Conservation (phyloP, 2,329 filamentous ascomycete species). For the Aspergillus ustus region DNA sequence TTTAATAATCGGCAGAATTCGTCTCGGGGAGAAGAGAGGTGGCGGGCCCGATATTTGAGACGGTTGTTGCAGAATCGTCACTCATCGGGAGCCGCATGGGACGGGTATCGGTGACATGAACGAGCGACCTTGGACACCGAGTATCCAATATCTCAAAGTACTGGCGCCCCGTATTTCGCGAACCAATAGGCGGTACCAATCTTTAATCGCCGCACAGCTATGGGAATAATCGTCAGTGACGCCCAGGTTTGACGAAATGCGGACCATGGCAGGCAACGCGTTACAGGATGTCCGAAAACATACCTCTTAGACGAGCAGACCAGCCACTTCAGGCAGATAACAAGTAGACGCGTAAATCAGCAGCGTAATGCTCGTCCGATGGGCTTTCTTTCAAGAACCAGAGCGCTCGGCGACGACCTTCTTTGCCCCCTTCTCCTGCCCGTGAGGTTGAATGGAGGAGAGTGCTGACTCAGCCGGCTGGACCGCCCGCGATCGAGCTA, state of each 20-base stretch:
- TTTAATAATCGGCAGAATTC: constrained; percentile 3
- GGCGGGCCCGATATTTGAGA: constrained; percentile 30
- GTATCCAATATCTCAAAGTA: constrained; percentile 14
- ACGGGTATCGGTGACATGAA: constrained; percentile 32
- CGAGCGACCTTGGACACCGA: constrained; percentile 21
- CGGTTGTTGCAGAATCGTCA: constrained; percentile 33
- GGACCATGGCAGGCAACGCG: constrained; percentile 34
- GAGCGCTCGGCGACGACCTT: constrained; percentile 36
- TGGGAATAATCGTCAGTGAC: constrained; percentile 21
- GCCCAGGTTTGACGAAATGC: constrained; percentile 23
- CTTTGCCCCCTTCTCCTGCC: constrained; percentile 37
- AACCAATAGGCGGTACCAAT: neutral
- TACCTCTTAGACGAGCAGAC: constrained; percentile 21
- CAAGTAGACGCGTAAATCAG: constrained; percentile 33
- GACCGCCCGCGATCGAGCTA: constrained; percentile 29
- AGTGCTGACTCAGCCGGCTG: constrained; percentile 40
- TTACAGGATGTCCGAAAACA: constrained; percentile 23
- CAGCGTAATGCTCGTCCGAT: constrained; percentile 25
- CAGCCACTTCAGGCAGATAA: constrained; percentile 15
- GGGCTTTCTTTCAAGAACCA: constrained; percentile 33
- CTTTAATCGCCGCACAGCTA: constrained; percentile 17
- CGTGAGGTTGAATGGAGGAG: constrained; percentile 39
- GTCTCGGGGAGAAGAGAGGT: constrained; percentile 15
- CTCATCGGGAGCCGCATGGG: constrained; percentile 33
- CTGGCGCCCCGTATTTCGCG: constrained; percentile 1